A percentile compares a stretch with the other conserved stretches of the same genome.
These are phyloP conservation scores for Fusarium abutilonis DNA, from an alignment of 2,329 filamentous ascomycete genomes.

Conservation along the genomic window DNA sequence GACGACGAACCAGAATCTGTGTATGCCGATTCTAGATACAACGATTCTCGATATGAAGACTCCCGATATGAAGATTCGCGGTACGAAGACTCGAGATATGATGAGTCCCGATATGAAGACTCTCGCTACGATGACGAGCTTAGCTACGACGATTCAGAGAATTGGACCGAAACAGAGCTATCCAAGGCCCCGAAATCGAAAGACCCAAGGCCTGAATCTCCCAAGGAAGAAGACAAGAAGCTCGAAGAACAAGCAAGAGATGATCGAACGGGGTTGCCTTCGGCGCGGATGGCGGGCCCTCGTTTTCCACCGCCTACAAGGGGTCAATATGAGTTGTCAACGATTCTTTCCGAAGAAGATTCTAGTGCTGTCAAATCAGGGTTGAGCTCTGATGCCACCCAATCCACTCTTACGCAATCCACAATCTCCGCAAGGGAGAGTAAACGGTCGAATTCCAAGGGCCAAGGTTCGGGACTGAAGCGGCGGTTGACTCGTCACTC, in stretches of 20 bases:
- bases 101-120: slow-evolving; percentile 31
- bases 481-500: slow-evolving; percentile 89
- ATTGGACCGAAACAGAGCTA: slow-evolving; percentile 44
- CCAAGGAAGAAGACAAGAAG: slow-evolving; percentile 35
- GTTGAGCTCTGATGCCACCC: slow-evolving; percentile 62
- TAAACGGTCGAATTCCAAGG: slow-evolving; percentile 53
- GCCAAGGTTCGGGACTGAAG: slow-evolving; percentile 67
- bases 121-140: slow-evolving; percentile 38
- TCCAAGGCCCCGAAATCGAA: slow-evolving; percentile 30
- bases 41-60: slow-evolving; percentile 31
- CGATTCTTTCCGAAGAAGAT: slow-evolving; percentile 64
- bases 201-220: slow-evolving; percentile 31
- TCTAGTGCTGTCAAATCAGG: slow-evolving; percentile 60
- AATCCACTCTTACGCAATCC: slow-evolving; percentile 65
- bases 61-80: slow-evolving; percentile 21
- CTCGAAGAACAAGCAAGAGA: slow-evolving; percentile 24
- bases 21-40: slow-evolving; percentile 39
- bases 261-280: slow-evolving; percentile 33
- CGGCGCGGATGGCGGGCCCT: slow-evolving; percentile 48
- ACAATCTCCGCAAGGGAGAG: slow-evolving; percentile 60
- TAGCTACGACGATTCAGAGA: slow-evolving; percentile 37
- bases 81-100: slow-evolving; percentile 31
- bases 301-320: slow-evolving; percentile 61
- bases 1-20: slow-evolving; percentile 43
- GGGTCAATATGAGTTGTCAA: slow-evolving; percentile 65